These are phyloP conservation scores for Incumbomyces delicatus DNA, from an alignment of 2,329 filamentous ascomycete genomes.

Conservation along the genomic window DNA sequence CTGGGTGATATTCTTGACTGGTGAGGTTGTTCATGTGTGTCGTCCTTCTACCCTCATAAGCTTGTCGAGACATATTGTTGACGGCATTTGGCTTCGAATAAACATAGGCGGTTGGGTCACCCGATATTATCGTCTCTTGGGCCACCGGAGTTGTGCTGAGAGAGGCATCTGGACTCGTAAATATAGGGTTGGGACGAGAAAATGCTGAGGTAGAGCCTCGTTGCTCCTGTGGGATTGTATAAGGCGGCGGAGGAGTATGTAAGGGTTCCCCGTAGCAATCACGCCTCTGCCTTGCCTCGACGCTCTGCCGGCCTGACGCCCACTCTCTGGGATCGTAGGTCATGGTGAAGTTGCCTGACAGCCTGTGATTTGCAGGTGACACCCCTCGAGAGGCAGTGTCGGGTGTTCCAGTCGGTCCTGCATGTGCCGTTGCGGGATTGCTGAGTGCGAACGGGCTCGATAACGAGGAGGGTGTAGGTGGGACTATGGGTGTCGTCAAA, in stretches of 20 bases:
- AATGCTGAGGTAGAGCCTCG: constrained; percentile 5
- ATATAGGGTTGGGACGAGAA: not conserved
- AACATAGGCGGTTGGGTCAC: not conserved
- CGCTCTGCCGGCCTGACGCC: constrained; percentile 27
- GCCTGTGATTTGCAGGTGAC: constrained; percentile 29
- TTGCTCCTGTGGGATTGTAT: constrained; percentile 1
- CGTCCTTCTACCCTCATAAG: constrained; percentile 2
- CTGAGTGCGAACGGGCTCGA: constrained; percentile 7
- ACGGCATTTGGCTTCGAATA: not conserved
- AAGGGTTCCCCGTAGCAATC: constrained; percentile 7
- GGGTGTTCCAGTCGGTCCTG: constrained; percentile 24
- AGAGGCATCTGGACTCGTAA: constrained; percentile 2
- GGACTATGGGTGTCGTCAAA: constrained; percentile 1
- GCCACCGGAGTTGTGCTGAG: constrained; percentile 2
- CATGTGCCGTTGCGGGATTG: constrained; percentile 4
- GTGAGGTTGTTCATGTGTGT: not conserved
- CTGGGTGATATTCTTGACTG: not conserved
- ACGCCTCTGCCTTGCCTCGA: constrained; percentile 5
- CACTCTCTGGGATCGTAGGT: constrained; percentile 43
- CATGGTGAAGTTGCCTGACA: constrained; percentile 30
- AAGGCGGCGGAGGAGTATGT: constrained; percentile 5
- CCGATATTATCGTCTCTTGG: constrained; percentile 1
- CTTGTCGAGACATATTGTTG: not conserved
- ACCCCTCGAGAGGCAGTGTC: constrained; percentile 27
- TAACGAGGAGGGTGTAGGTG: constrained; percentile 7